phyloP scores from a whole-genome alignment of 257 asterid species.

The Echium plantagineum region DNA sequence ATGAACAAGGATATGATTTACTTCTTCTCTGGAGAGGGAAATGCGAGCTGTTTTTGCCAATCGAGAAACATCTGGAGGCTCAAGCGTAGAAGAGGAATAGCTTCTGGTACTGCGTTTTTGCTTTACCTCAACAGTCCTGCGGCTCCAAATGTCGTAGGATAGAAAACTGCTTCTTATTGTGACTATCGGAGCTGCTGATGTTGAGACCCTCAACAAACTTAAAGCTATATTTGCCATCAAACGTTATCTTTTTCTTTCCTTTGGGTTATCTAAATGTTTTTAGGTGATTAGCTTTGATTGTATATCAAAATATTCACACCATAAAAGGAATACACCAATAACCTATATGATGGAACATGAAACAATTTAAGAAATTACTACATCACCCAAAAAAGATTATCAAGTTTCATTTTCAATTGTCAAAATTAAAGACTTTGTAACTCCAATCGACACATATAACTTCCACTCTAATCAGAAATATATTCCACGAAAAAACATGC shows the following conservation, averaged over 20 bases:
- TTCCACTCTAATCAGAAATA: no score
- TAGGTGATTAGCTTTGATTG: no score
- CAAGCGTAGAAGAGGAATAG: conserved; percentile 37
- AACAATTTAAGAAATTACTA: no score
- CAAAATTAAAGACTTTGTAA: no score
- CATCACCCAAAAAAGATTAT: no score
- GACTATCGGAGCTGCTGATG: no score
- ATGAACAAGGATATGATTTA: conserved; percentile 7
- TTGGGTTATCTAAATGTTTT: background rate
- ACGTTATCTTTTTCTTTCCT: background rate
- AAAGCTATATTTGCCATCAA: background rate
- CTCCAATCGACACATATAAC: no score
- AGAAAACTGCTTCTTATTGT: background rate
- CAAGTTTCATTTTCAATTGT: no score
- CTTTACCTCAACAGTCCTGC: background rate
- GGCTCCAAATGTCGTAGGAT: background rate
- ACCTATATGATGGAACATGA: no score
- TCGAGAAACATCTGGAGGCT: conserved; percentile 54
- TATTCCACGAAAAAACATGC: no score
- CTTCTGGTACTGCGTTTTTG: conserved; percentile 9
- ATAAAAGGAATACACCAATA: no score
- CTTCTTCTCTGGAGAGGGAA: conserved; percentile 46
- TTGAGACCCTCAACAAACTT: background rate
- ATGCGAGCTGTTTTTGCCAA: conserved; percentile 79
- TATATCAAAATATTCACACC: no score